A percentile compares a stretch with the other conserved stretches of the same genome.
Evolutionary conservation across 2,329 filamentous ascomycete genomes (phyloP).

Genomic region (Neonectria magnoliae): DNA sequence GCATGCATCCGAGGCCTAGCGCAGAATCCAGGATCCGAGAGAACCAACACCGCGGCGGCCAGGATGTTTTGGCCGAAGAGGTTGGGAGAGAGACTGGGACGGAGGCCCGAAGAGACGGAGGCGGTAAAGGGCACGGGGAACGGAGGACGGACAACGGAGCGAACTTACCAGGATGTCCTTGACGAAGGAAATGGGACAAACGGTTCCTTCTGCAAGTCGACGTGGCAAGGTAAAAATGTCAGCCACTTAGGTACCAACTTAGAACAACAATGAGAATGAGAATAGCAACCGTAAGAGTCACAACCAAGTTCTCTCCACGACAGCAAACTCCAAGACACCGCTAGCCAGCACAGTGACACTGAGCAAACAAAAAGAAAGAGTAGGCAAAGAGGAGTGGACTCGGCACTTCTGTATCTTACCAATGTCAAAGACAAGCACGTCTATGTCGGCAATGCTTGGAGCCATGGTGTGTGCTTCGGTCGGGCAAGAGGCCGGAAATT

Average conservation of each 20-base stretch:
- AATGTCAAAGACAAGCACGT: conserved; percentile 51
- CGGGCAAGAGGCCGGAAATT: conserved; percentile 27
- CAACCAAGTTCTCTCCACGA: not conserved
- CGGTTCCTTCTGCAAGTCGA: conserved; percentile 73
- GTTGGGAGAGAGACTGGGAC: conserved; percentile 34
- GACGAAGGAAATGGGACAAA: conserved; percentile 86
- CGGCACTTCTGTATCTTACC: conserved; percentile 43
- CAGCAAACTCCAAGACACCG: not conserved
- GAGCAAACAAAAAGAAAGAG: conserved; percentile 10
- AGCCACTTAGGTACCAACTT: conserved; percentile 1
- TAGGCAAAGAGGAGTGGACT: conserved; percentile 2
- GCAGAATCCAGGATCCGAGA: conserved; percentile 18
- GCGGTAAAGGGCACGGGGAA: conserved; percentile 26
- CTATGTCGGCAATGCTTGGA: conserved; percentile 42
- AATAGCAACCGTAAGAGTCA: not conserved
- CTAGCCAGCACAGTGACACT: not conserved
- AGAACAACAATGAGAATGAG: conserved; percentile 18
- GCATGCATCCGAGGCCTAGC: conserved; percentile 34
- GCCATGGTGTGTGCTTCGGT: conserved; percentile 30
- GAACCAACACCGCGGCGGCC: conserved; percentile 26
- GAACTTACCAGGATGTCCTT: conserved; percentile 81
- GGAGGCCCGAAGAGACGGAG: conserved; percentile 37
- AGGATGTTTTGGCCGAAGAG: conserved; percentile 32
- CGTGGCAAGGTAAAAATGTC: conserved; percentile 8
- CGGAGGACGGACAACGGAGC: conserved; percentile 31